Conservation (phyloP, 2,329 filamentous ascomycete genomes). For the Epichloe sibirici region DNA sequence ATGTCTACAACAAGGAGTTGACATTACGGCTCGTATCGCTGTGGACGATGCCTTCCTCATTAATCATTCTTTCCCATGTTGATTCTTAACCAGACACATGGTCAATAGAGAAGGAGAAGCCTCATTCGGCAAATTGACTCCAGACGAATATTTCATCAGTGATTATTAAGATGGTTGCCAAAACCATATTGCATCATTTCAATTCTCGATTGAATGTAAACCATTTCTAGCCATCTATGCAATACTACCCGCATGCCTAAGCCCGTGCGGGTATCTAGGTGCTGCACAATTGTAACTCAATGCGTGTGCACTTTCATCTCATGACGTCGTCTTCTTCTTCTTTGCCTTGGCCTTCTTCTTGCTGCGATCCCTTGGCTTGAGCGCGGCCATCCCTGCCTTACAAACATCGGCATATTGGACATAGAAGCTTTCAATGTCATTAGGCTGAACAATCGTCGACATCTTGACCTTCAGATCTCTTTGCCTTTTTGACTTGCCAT, state of each 20-base stretch:
- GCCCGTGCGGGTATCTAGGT: background rate
- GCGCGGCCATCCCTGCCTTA: conserved; percentile 72
- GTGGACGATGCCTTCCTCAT: no score
- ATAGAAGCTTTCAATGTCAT: conserved; percentile 71
- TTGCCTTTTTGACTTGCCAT: conserved; percentile 56
- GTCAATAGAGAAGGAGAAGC: no score
- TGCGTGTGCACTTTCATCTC: conserved; percentile 31
- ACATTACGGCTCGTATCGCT: no score
- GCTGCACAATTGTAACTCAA: background rate
- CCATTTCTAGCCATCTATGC: background rate
- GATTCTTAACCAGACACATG: no score
- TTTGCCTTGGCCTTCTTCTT: conserved; percentile 74
- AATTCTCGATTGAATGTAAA: background rate
- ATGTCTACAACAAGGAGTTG: no score
- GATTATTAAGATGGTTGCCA: no score
- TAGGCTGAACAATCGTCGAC: conserved; percentile 68
- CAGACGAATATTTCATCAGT: no score
- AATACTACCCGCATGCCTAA: background rate
- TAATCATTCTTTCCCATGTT: no score
- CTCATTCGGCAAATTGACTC: no score
- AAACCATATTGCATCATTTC: no score
- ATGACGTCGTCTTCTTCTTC: conserved; percentile 43
- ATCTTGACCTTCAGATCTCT: conserved; percentile 56
- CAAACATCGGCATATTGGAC: conserved; percentile 78
- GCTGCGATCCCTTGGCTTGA: conserved; percentile 90